Percentiles rank a stretch among this genome's conserved stretches.
phyloP scores from a whole-genome alignment of 139 green algal species.

The Chlorokybus atmophyticus region DNA sequence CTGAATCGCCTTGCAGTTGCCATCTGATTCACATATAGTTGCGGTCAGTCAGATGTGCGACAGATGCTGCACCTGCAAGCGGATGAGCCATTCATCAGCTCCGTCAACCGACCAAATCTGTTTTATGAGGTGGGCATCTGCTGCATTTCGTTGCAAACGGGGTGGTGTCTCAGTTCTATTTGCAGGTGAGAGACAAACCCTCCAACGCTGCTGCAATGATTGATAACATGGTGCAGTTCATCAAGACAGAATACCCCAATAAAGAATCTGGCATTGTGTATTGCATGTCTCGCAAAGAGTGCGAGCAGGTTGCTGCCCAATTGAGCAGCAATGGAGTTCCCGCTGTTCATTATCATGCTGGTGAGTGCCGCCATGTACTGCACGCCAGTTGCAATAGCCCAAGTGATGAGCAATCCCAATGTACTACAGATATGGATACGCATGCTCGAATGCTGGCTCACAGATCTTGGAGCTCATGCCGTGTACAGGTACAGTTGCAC shows the following conservation, averaged over 20 bases:
- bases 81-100: constrained; percentile 14
- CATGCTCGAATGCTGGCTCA: too few relatives aligned
- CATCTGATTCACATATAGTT: too few relatives aligned
- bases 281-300: constrained; percentile 57
- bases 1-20: too few relatives aligned
- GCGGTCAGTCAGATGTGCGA: constrained; percentile 22
- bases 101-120: constrained; percentile 32
- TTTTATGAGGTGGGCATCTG: constrained; percentile 15
- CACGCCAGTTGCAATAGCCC: too few relatives aligned
- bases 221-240: constrained; percentile 19
- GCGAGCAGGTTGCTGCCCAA: constrained; percentile 33
- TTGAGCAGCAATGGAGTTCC: too few relatives aligned
- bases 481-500: too few relatives aligned
- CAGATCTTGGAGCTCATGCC: too few relatives aligned
- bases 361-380: too few relatives aligned
- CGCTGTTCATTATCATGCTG: too few relatives aligned
- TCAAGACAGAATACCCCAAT: constrained; percentile 1
- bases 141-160: neutral
- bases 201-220: constrained; percentile 4
- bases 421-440: too few relatives aligned
- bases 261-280: constrained; percentile 78
- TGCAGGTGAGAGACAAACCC: constrained; percentile 11
- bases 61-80: constrained; percentile 23
- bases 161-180: constrained; percentile 10
- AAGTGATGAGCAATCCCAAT: too few relatives aligned